phyloP scores from a whole-genome alignment of 2,329 filamentous ascomycete genomes.

The Aureobasidium leucospermi region DNA sequence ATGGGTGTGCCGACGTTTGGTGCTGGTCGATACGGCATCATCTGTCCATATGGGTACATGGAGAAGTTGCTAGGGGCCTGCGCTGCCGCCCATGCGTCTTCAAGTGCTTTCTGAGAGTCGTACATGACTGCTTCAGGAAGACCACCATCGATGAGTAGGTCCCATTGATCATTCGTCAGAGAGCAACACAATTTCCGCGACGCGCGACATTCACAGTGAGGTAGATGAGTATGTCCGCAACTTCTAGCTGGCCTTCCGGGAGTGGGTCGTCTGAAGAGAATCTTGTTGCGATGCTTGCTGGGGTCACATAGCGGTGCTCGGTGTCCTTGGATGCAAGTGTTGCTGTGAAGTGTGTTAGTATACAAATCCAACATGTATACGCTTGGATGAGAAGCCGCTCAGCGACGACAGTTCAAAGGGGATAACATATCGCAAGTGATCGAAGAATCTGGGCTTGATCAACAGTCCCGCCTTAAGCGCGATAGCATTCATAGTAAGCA shows the following conservation, averaged over 20 bases:
- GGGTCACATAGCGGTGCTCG: constrained; percentile 16
- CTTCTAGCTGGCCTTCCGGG: constrained; percentile 15
- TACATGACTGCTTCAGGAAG: constrained; percentile 14
- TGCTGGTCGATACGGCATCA: background rate
- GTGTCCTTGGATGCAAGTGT: constrained; percentile 16
- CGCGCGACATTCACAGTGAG: constrained; percentile 14
- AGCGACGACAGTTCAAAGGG: no score
- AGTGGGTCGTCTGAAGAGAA: constrained; percentile 14
- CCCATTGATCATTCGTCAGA: constrained; percentile 13
- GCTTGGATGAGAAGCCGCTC: no score
- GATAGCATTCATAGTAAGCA: no score
- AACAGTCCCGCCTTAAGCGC: background rate
- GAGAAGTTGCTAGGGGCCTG: background rate
- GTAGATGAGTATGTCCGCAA: constrained; percentile 15
- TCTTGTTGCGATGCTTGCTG: constrained; percentile 14
- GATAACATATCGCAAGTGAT: background rate
- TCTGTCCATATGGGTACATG: background rate
- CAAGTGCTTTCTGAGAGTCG: background rate
- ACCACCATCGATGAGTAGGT: background rate
- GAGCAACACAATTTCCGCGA: constrained; percentile 13
- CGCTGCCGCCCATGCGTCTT: background rate
- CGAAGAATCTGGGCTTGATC: background rate
- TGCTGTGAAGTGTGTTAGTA: background rate
- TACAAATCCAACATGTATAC: background rate
- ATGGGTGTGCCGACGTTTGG: background rate